Conservation (phyloP, 2,329 filamentous ascomycete species). For the Colletotrichum sp. region DNA sequence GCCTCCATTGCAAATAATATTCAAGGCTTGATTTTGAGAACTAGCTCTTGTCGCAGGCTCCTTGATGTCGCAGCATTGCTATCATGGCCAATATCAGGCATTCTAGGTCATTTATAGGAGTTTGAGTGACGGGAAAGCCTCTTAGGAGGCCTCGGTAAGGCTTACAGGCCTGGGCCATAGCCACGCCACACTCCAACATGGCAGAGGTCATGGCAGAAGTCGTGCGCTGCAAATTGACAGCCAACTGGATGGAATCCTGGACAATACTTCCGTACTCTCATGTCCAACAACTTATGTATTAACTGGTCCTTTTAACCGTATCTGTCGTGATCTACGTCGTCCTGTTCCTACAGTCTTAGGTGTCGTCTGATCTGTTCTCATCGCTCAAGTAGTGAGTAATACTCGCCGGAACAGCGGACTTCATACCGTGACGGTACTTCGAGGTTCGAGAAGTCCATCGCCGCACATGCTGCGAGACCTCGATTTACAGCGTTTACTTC, state of each 20-base stretch:
- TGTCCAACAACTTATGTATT: not conserved
- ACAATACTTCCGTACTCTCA: not conserved
- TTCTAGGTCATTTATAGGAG: not conserved
- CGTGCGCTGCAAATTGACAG: not conserved
- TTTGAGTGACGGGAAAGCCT: not conserved
- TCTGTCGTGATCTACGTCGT: not conserved
- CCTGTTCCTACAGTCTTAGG: not conserved
- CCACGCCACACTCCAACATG: not conserved
- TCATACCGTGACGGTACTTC: too few relatives aligned
- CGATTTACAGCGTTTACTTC: not conserved
- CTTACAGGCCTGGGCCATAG: not conserved
- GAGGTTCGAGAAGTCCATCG: too few relatives aligned
- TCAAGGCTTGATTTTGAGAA: not conserved
- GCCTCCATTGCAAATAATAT: not conserved
- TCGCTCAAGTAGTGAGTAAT: not conserved
- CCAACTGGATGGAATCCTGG: not conserved
- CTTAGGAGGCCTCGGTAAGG: conserved; percentile 1
- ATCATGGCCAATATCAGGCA: not conserved
- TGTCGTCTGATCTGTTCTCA: not conserved
- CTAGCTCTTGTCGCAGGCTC: not conserved
- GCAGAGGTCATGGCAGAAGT: not conserved
- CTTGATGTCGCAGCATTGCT: not conserved
- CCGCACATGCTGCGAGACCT: not conserved
- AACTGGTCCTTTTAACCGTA: not conserved
- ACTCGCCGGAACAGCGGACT: not conserved